A percentile compares a stretch with the other conserved stretches of the same genome.
Evolutionary conservation across 2,329 filamentous ascomycete species (phyloP).

Genomic region (Leptodontidium sp.): DNA sequence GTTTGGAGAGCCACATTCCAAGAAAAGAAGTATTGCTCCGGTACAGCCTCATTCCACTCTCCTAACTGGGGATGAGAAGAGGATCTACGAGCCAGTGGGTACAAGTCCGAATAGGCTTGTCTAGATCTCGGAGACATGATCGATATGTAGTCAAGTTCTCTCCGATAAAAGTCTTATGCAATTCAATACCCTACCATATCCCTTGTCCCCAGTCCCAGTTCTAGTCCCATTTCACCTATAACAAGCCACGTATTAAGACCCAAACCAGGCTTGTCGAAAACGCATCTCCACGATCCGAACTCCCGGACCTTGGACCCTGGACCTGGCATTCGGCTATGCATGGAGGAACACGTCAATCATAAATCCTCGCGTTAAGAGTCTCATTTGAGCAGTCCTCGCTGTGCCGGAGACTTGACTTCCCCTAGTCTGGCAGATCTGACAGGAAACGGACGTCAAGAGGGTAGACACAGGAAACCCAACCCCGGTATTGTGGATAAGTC

Average conservation of each 20-base stretch:
- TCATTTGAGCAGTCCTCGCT: background rate
- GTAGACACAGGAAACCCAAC: too few relatives aligned
- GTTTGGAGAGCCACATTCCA: too few relatives aligned
- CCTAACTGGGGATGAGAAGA: too few relatives aligned
- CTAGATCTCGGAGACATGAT: background rate
- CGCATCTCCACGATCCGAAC: background rate
- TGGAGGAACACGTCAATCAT: background rate
- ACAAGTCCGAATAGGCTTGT: background rate
- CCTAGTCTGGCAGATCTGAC: slow-evolving; percentile 6
- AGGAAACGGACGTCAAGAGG: background rate
- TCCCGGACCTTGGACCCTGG: slow-evolving; percentile 2
- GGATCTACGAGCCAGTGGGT: too few relatives aligned
- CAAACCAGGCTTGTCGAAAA: background rate
- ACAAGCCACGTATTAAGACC: background rate
- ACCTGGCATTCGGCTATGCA: background rate
- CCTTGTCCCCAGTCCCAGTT: too few relatives aligned
- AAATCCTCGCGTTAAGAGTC: background rate
- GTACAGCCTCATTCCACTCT: too few relatives aligned
- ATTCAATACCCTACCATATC: too few relatives aligned
- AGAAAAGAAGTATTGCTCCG: too few relatives aligned
- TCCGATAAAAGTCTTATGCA: background rate
- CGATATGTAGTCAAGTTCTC: background rate
- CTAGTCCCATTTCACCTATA: background rate
- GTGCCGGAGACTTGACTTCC: too few relatives aligned
- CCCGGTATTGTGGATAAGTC: too few relatives aligned